These are phyloP conservation scores for Ascocoryne sarcoides DNA, from an alignment of 2,329 filamentous ascomycete species.

Conservation along the genomic window DNA sequence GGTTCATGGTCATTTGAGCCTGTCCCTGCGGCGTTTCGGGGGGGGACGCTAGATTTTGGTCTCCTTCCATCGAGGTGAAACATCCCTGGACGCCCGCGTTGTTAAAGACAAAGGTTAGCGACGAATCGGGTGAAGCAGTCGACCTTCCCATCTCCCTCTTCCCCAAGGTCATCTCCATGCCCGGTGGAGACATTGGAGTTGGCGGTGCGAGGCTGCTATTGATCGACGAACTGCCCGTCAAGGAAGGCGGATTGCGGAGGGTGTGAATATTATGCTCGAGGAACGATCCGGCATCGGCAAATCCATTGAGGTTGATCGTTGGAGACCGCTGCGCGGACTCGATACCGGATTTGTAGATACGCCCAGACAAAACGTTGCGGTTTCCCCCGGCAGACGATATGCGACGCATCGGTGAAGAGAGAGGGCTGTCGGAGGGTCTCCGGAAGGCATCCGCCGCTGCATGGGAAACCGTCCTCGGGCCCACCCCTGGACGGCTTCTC, in stretches of 20 bases:
- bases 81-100: constrained; percentile 15
- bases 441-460: constrained; percentile 23
- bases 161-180: constrained; percentile 21
- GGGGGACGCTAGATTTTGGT: constrained; percentile 24
- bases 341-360: constrained; percentile 24
- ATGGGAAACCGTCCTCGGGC: constrained; percentile 26
- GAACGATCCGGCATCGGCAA: constrained; percentile 20
- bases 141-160: constrained; percentile 17
- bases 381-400: constrained; percentile 27
- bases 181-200: constrained; percentile 27
- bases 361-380: constrained; percentile 21
- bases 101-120: constrained; percentile 21
- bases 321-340: constrained; percentile 27
- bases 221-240: constrained; percentile 20
- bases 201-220: constrained; percentile 27
- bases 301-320: constrained; percentile 23
- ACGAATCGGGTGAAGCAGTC: constrained; percentile 21
- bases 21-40: constrained; percentile 26
- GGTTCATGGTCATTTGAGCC: constrained; percentile 11
- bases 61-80: constrained; percentile 17
- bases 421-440: constrained; percentile 20
- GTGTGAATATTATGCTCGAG: constrained; percentile 24
- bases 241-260: constrained; percentile 16
- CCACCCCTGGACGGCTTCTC: constrained; percentile 18
- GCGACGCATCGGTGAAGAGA: constrained; percentile 26